Base-by-base conservation (phyloP, 768 basidiomycete species). In the Lactifluus piperatus region DNA sequence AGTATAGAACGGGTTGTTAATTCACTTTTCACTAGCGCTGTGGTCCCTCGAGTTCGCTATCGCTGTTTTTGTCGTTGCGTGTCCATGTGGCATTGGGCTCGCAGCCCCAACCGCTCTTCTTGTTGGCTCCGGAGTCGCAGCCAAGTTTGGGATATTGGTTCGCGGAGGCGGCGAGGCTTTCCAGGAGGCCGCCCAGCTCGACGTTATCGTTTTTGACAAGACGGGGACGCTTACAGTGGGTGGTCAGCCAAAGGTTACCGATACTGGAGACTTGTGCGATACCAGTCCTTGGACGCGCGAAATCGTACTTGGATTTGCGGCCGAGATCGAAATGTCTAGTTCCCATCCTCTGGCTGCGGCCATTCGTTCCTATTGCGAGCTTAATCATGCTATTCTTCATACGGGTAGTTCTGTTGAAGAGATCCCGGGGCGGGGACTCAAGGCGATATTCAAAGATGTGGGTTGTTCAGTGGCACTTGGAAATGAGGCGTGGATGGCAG, bases 121-220 rank as follows among this genome's bases (percentile, higher is more conserved):
- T 3, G 90, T 94, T 4, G 91, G 91, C 4, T 81, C 84, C 5
- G 91, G 91, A 3, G 73, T 94, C 5, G 85, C 88, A 1, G 91
- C 91, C 2, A 83, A 84, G 66, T 73, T 76, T 45, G 91, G 91
- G 32, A 87, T 94, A 60, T 77, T 94, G 14, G 88, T 84, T 20
- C 82, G 82, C 24, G 91, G 91, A 22, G 91, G 91, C 18, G 91
- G 91, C 9, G 87, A 91, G 70, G 90, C 91, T 0, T 93, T 92
- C 70, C 85, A 91, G 67, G 86, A 89, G 54, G 84, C 88, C 60
- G 84, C 86, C 0, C 80, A 84, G 61, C 75, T 91, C 32, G 84
- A 88, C 64, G 69, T 82, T 18, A 71, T 94, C 44, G 85, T 85
- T 3, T 90, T 93, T 60, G 91, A 94, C 72, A 94, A 94, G 72